Conservation (phyloP, 2,329 filamentous ascomycete species). For the Fusarium camptoceras region DNA sequence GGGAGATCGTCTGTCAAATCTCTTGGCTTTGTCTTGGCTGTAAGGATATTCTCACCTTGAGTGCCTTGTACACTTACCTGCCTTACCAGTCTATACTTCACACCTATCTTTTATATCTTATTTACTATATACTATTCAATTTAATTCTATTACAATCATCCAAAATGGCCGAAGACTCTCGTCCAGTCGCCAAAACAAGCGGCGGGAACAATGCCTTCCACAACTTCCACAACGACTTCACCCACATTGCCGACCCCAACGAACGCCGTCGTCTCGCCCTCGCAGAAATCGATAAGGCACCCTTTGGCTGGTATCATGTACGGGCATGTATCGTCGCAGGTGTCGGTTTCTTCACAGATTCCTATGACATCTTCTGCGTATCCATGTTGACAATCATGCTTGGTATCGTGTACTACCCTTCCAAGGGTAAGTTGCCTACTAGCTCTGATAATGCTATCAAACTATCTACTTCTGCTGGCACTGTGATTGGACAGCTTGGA, state of each 20-base stretch:
- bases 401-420: slow-evolving; percentile 79
- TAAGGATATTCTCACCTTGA: slow-evolving; percentile 20
- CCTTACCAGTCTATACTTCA: background rate
- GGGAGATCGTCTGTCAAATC: background rate
- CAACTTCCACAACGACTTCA: slow-evolving; percentile 82
- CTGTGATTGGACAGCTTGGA: slow-evolving; percentile 81
- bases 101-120: background rate
- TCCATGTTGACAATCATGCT: slow-evolving; percentile 80
- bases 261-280: slow-evolving; percentile 83
- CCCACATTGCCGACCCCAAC: slow-evolving; percentile 75
- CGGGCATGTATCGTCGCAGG: slow-evolving; percentile 82
- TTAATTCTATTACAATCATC: background rate
- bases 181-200: slow-evolving; percentile 58
- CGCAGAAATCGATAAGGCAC: slow-evolving; percentile 83
- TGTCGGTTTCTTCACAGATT: slow-evolving; percentile 90
- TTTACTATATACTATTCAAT: slow-evolving; percentile 5
- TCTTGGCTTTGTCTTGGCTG: slow-evolving; percentile 28
- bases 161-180: slow-evolving; percentile 31
- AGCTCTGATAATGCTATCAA: slow-evolving; percentile 85
- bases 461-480: slow-evolving; percentile 84
- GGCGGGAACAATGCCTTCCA: slow-evolving; percentile 79
- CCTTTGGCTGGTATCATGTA: slow-evolving; percentile 87
- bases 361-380: slow-evolving; percentile 85
- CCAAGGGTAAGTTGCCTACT: slow-evolving; percentile 69
- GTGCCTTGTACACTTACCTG: slow-evolving; percentile 3